phyloP scores from a whole-genome alignment of 2,329 filamentous ascomycete genomes.

The Dissoconium aciculare region DNA sequence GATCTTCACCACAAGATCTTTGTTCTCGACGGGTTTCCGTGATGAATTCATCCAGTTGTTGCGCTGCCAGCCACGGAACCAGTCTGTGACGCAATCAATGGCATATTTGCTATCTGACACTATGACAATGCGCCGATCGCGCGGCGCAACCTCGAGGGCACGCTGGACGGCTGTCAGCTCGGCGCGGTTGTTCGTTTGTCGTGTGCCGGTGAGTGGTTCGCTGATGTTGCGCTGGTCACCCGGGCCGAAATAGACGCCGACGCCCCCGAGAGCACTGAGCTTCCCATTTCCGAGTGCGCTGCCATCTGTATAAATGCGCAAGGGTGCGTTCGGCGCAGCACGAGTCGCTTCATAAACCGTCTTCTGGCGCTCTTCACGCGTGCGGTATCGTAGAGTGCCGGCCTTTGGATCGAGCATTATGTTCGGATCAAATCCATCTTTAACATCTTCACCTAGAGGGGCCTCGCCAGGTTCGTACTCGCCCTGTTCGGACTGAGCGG shows the following conservation, averaged over 20 bases:
- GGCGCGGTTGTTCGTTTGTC: conserved; percentile 91
- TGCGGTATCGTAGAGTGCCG: conserved; percentile 42
- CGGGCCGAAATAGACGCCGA: conserved; percentile 51
- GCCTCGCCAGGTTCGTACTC: conserved; percentile 39
- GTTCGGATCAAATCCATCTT: conserved; percentile 48
- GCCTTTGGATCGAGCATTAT: conserved; percentile 39
- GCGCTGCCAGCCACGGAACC: conserved; percentile 62
- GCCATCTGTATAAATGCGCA: conserved; percentile 50
- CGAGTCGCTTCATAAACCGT: conserved; percentile 34
- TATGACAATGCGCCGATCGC: conserved; percentile 56
- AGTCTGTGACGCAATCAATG: conserved; percentile 76
- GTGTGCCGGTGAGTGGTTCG: conserved; percentile 55
- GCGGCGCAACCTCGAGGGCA: conserved; percentile 60
- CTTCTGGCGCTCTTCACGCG: conserved; percentile 31
- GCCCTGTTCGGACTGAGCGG: conserved; percentile 12
- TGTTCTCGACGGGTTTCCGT: conserved; percentile 65
- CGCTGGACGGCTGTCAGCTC: conserved; percentile 79
- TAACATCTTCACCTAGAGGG: conserved; percentile 39
- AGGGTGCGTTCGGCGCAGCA: conserved; percentile 29
- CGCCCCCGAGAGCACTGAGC: conserved; percentile 40
- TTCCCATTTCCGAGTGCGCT: conserved; percentile 45
- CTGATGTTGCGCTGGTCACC: conserved; percentile 46
- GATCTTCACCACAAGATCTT: conserved; percentile 64
- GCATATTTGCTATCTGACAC: conserved; percentile 81
- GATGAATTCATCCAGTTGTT: conserved; percentile 64